Evolutionary conservation across 2,329 filamentous ascomycete species (phyloP).

Genomic region (Ceratocystis harringtonii): DNA sequence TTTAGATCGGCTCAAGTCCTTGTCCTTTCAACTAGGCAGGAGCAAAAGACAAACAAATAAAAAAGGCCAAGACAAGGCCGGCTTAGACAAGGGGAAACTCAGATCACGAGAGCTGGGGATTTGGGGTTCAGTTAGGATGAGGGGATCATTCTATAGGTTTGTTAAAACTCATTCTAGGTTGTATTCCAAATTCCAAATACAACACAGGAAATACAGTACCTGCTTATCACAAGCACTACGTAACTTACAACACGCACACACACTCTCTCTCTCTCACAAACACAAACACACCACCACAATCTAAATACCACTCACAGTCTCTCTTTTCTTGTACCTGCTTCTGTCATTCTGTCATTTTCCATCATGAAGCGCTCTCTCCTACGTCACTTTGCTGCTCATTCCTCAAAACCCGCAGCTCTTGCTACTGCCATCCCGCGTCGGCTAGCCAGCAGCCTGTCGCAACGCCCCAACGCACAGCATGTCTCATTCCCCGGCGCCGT

Average conservation of each 20-base stretch:
- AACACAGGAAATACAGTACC: no score
- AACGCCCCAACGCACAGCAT: constrained; percentile 39
- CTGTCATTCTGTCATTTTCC: no score
- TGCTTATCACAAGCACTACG: no score
- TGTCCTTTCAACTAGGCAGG: not conserved
- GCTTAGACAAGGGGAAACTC: not conserved
- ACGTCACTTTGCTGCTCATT: not conserved
- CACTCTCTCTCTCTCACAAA: no score
- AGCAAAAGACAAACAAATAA: not conserved
- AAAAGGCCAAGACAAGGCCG: no score
- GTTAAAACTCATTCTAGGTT: no score
- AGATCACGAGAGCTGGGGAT: not conserved
- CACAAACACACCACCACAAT: no score
- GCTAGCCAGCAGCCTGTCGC: constrained; percentile 35
- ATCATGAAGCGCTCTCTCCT: constrained; percentile 3
- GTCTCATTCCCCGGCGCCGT: constrained; percentile 85
- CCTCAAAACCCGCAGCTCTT: not conserved
- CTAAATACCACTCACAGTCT: no score
- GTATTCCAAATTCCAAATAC: no score
- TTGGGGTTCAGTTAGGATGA: not conserved
- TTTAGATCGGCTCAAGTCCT: not conserved
- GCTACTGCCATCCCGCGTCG: not conserved
- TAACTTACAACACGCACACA: no score
- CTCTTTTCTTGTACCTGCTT: no score
- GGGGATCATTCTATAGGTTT: not conserved